Percentiles rank a stretch among this genome's conserved stretches.
phyloP scores from a whole-genome alignment of 2,329 filamentous ascomycete species.

The Lecanicillium sp. region DNA sequence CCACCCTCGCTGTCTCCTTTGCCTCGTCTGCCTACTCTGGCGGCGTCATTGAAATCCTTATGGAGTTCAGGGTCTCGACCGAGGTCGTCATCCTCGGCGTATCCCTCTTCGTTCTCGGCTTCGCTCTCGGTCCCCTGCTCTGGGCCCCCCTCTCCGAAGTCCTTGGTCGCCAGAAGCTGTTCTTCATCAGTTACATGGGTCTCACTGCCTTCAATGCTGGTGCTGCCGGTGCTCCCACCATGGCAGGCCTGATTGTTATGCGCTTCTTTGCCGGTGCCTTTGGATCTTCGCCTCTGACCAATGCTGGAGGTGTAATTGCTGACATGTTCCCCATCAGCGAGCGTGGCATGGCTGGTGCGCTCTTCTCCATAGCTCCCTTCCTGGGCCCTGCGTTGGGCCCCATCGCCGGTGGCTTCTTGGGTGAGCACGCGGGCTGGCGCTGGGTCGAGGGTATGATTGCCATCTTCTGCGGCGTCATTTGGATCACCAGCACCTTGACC shows the following conservation, averaged over 20 bases:
- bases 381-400: constrained; percentile 55
- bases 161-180: constrained; percentile 54
- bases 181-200: constrained; percentile 50
- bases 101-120: constrained; percentile 59
- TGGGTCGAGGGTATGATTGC: constrained; percentile 60
- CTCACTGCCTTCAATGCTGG: constrained; percentile 58
- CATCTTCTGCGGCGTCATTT: constrained; percentile 54
- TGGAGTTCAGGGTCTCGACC: constrained; percentile 44
- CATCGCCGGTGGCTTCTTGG: constrained; percentile 57
- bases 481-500: constrained; percentile 44
- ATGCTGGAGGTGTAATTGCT: constrained; percentile 57
- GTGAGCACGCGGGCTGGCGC: constrained; percentile 54
- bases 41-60: constrained; percentile 47
- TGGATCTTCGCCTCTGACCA: constrained; percentile 56
- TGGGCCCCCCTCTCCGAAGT: constrained; percentile 64
- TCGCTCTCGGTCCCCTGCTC: constrained; percentile 54
- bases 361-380: constrained; percentile 60
- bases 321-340: constrained; percentile 53
- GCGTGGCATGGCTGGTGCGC: constrained; percentile 50
- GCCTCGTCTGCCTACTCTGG: constrained; percentile 63
- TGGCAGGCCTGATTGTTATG: constrained; percentile 56
- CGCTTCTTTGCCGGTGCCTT: constrained; percentile 63
- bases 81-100: constrained; percentile 56
- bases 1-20: constrained; percentile 64
- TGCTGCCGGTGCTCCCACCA: constrained; percentile 50